These are phyloP conservation scores for Spathaspora passalidarum DNA, from an alignment of 805 yeast genomes.

Conservation along the genomic window DNA sequence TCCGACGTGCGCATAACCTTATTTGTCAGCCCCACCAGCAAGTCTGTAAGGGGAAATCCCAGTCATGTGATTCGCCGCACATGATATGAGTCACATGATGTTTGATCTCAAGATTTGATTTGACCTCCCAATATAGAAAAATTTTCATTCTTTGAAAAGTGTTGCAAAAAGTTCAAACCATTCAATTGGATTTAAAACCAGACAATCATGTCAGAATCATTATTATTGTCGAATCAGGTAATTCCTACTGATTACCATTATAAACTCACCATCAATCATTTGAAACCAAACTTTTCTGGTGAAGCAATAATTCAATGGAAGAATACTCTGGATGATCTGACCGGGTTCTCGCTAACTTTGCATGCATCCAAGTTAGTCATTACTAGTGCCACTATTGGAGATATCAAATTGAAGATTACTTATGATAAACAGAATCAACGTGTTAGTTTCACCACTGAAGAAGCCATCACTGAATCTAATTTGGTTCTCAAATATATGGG, in stretches of 20 bases:
- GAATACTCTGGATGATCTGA: slow-evolving; percentile 19
- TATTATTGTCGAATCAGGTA: slow-evolving; percentile 11
- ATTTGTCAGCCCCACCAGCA: no score
- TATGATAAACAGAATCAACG: slow-evolving; percentile 41
- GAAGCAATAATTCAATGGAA: slow-evolving; percentile 27
- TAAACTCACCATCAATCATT: slow-evolving; percentile 36
- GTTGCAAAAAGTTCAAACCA: neutral
- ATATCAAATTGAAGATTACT: slow-evolving; percentile 23
- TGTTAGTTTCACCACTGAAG: slow-evolving; percentile 25
- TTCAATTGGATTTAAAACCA: no score
- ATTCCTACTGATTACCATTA: slow-evolving; percentile 41
- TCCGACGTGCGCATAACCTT: no score
- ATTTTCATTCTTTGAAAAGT: neutral
- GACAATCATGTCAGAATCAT: slow-evolving; percentile 1
- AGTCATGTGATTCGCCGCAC: no score
- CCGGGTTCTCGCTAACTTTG: slow-evolving; percentile 24
- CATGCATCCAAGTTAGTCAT: slow-evolving; percentile 43
- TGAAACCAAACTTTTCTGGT: slow-evolving; percentile 49
- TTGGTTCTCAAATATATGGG: slow-evolving; percentile 45
- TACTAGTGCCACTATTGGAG: slow-evolving; percentile 26
- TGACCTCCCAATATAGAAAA: no score
- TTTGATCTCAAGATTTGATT: no score
- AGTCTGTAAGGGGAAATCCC: no score
- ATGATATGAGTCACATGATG: no score
- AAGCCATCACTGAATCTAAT: neutral